phyloP scores from a whole-genome alignment of 805 yeast species.

The Jamesozyma lodderae region DNA sequence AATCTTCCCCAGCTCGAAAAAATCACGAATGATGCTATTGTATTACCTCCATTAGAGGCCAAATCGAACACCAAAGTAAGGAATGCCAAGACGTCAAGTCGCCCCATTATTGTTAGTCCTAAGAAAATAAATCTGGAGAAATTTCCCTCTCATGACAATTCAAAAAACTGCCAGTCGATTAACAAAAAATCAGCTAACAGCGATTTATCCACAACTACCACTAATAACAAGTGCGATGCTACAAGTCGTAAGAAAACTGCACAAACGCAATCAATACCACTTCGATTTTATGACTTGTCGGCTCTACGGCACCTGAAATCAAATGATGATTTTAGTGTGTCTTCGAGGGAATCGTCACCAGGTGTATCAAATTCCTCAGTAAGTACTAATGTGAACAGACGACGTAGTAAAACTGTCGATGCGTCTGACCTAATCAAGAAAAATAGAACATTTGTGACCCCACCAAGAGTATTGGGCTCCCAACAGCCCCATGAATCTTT shows the following conservation, averaged over 20 bases:
- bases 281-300: background rate
- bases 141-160: conserved; percentile 3
- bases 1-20: too few relatives aligned
- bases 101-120: conserved; percentile 7
- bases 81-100: too few relatives aligned
- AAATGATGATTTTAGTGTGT: background rate
- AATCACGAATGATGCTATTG: too few relatives aligned
- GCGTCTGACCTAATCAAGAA: conserved; percentile 14
- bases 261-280: too few relatives aligned
- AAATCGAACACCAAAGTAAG: too few relatives aligned
- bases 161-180: background rate
- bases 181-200: background rate
- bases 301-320: conserved; percentile 1
- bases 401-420: conserved; percentile 29
- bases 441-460: background rate
- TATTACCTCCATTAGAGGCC: too few relatives aligned
- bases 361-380: background rate
- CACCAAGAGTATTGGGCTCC: background rate
- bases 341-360: background rate
- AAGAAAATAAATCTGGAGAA: conserved; percentile 4
- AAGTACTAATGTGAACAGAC: conserved; percentile 9
- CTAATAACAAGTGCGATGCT: too few relatives aligned
- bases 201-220: background rate
- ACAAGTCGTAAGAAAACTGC: too few relatives aligned
- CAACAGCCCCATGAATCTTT: too few relatives aligned